Percentiles rank a stretch among this genome's conserved stretches.
These are phyloP conservation scores for Ceratocystiopsis brevicomis DNA, from an alignment of 2,329 filamentous ascomycete species.

Conservation along the genomic window DNA sequence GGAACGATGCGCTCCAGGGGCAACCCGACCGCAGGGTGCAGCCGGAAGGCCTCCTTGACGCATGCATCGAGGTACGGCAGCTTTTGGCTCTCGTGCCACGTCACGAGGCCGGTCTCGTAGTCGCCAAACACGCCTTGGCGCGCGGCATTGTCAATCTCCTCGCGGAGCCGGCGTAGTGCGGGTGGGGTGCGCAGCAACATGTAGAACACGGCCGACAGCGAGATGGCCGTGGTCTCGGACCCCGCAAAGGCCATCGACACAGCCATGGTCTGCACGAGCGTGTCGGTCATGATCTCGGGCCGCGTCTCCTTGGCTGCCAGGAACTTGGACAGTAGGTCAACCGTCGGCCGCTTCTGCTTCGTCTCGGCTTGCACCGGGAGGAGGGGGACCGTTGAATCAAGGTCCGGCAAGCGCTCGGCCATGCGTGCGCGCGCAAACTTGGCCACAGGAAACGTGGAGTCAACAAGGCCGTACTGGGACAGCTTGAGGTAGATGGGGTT, in stretches of 20 bases:
- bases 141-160: slow-evolving; percentile 43
- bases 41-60: slow-evolving; percentile 58
- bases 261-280: slow-evolving; percentile 49
- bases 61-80: slow-evolving; percentile 61
- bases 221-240: slow-evolving; percentile 64
- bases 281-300: slow-evolving; percentile 53
- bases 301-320: slow-evolving; percentile 47
- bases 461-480: slow-evolving; percentile 46
- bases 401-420: slow-evolving; percentile 39
- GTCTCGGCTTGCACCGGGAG: slow-evolving; percentile 20
- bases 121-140: slow-evolving; percentile 30
- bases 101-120: slow-evolving; percentile 39
- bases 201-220: slow-evolving; percentile 53
- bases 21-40: slow-evolving; percentile 56
- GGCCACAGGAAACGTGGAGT: slow-evolving; percentile 53
- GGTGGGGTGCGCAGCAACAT: slow-evolving; percentile 45
- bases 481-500: slow-evolving; percentile 54
- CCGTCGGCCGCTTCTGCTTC: slow-evolving; percentile 19
- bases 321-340: slow-evolving; percentile 54
- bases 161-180: slow-evolving; percentile 33
- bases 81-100: slow-evolving; percentile 49
- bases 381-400: slow-evolving; percentile 15
- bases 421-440: slow-evolving; percentile 51
- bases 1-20: slow-evolving; percentile 59
- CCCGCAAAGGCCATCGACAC: slow-evolving; percentile 59